These are phyloP conservation scores for Pseudogymnoascus sp. DNA, from an alignment of 2,329 filamentous ascomycete species.

Conservation along the genomic window DNA sequence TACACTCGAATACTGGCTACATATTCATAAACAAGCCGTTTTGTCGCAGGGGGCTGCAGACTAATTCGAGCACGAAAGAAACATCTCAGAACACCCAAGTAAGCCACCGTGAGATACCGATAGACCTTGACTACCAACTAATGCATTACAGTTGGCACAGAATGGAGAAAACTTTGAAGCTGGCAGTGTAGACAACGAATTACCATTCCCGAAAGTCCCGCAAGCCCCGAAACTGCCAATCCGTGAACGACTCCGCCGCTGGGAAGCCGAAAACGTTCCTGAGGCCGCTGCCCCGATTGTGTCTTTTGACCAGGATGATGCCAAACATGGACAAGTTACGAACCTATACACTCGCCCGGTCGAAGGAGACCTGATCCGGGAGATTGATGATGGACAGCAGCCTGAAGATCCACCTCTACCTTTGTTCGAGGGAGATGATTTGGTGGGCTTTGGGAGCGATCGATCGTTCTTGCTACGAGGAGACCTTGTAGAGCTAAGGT, in stretches of 20 bases:
- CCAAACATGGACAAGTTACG: background rate
- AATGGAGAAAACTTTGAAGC: background rate
- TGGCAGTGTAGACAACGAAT: background rate
- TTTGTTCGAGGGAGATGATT: conserved; percentile 36
- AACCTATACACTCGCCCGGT: conserved; percentile 1
- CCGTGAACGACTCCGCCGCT: conserved; percentile 3
- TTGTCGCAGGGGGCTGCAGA: background rate
- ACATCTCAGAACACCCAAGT: background rate
- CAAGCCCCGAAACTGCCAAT: background rate
- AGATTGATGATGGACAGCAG: background rate
- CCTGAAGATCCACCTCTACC: conserved; percentile 16
- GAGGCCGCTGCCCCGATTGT: background rate
- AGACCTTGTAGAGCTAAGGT: conserved; percentile 28
- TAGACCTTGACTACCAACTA: background rate
- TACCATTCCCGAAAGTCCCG: background rate
- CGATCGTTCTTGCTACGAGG: conserved; percentile 26
- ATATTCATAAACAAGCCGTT: background rate
- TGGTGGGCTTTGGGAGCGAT: conserved; percentile 35
- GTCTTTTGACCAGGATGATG: background rate
- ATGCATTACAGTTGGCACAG: background rate
- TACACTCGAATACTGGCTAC: background rate
- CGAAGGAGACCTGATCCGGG: background rate
- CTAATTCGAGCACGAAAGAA: background rate
- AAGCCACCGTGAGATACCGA: background rate
- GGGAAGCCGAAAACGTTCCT: background rate